Conservation (phyloP, 164 flowering plant species). For the Sedum album region DNA sequence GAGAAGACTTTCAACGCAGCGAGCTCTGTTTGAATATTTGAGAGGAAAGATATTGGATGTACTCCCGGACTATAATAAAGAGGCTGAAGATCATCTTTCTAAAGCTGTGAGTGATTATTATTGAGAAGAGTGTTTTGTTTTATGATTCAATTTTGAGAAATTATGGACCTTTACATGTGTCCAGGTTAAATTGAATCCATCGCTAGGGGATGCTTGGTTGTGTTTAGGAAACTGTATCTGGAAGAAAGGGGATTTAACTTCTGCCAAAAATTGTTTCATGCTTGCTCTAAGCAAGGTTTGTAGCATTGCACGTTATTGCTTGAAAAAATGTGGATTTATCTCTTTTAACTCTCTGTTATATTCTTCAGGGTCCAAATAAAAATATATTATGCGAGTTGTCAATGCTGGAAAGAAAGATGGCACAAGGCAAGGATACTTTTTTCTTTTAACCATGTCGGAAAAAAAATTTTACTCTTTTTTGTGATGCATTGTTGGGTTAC, state of each 20-base stretch:
- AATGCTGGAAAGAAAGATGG: slow-evolving; percentile 86
- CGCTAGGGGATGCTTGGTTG: slow-evolving; percentile 90
- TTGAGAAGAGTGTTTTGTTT: slow-evolving; percentile 7
- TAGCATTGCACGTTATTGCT: neutral
- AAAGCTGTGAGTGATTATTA: slow-evolving; percentile 62
- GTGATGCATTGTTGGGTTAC: neutral
- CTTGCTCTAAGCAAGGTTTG: slow-evolving; percentile 73
- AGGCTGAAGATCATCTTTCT: slow-evolving; percentile 93
- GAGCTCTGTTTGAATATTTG: slow-evolving; percentile 66
- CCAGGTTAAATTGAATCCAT: slow-evolving; percentile 94
- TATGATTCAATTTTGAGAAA: slow-evolving; percentile 7
- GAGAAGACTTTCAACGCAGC: slow-evolving; percentile 47
- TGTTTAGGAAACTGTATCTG: slow-evolving; percentile 83
- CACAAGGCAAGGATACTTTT: slow-evolving; percentile 52
- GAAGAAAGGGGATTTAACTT: slow-evolving; percentile 81
- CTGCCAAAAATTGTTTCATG: slow-evolving; percentile 67
- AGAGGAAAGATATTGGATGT: slow-evolving; percentile 82
- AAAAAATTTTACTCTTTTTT: neutral
- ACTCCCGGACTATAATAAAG: slow-evolving; percentile 64
- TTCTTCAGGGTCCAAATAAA: slow-evolving; percentile 67
- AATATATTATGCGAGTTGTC: slow-evolving; percentile 72
- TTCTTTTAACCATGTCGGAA: neutral
- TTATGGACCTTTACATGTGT: neutral
- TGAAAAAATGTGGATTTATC: neutral
- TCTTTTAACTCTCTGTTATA: neutral